Percentiles rank a stretch among this genome's conserved stretches.
Conservation (phyloP, 73 alveolate genomes). For the Chromera velia region DNA sequence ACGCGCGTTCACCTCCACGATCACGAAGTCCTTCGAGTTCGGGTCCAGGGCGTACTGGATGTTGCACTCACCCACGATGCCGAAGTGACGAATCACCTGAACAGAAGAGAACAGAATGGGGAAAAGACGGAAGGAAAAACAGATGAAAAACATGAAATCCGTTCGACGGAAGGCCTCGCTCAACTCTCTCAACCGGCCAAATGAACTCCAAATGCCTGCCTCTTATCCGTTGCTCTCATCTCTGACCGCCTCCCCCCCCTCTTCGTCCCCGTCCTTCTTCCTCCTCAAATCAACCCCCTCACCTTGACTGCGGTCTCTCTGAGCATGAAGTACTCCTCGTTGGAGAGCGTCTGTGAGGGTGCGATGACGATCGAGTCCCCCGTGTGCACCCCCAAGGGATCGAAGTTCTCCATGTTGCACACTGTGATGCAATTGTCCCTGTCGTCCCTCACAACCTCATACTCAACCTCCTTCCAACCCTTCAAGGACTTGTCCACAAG, state of each 20-base stretch:
- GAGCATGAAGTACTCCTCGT: slow-evolving; percentile 27
- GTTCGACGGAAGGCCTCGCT: no score
- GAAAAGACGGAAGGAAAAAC: not conserved
- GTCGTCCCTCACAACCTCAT: slow-evolving; percentile 43
- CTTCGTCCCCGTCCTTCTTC: not conserved
- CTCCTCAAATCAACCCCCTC: slow-evolving; percentile 13
- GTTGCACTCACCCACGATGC: slow-evolving; percentile 43
- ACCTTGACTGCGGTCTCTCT: slow-evolving; percentile 35
- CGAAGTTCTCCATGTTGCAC: slow-evolving; percentile 46
- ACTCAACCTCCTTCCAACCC: slow-evolving; percentile 46
- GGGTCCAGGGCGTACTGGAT: slow-evolving; percentile 47
- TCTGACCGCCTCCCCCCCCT: not conserved
- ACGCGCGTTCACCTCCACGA: slow-evolving; percentile 46
- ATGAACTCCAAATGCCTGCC: no score
- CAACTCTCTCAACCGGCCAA: no score
- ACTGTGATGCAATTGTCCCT: slow-evolving; percentile 44
- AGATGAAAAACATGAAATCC: no score
- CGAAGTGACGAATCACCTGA: slow-evolving; percentile 39
- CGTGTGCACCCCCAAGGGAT: slow-evolving; percentile 40
- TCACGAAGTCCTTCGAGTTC: slow-evolving; percentile 18
- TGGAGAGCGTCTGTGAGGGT: slow-evolving; percentile 44
- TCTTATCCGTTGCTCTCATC: no score
- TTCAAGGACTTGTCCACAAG: slow-evolving; percentile 31
- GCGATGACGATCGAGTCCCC: slow-evolving; percentile 45
- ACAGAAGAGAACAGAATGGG: not conserved